Evolutionary conservation across 108 stramenopile species (phyloP).

Genomic region (Nitzschia inconspicua): DNA sequence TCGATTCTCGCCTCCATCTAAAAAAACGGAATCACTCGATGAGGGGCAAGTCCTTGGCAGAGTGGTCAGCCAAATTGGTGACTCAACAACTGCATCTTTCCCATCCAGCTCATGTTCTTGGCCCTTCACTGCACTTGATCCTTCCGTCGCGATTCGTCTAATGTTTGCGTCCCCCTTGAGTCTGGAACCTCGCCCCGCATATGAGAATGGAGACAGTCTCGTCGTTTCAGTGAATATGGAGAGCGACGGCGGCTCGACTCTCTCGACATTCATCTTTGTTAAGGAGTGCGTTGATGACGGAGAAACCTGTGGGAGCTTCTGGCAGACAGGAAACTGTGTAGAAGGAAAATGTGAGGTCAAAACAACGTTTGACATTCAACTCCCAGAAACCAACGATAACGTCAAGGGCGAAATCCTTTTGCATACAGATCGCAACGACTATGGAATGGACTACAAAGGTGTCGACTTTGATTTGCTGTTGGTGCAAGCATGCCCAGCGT

Average conservation of each 20-base stretch:
- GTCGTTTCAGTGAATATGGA: background rate
- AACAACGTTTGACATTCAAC: background rate
- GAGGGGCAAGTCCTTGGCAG: too few relatives aligned
- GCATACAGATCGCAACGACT: constrained; percentile 1
- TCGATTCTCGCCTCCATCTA: background rate
- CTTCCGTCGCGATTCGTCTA: background rate
- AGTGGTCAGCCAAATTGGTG: background rate
- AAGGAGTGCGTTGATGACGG: too few relatives aligned
- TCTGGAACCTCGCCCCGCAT: background rate
- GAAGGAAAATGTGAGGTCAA: background rate
- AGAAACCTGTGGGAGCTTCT: too few relatives aligned
- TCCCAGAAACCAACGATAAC: background rate
- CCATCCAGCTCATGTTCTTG: background rate
- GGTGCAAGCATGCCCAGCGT: background rate
- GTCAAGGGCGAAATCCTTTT: background rate
- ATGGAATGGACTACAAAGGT: background rate
- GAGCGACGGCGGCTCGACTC: background rate
- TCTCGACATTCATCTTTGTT: background rate
- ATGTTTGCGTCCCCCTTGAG: background rate
- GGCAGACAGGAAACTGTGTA: constrained; percentile 1
- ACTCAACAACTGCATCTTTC: background rate
- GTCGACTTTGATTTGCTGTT: constrained; percentile 2
- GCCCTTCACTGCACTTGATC: background rate
- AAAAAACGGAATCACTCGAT: too few relatives aligned
- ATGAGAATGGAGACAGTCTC: constrained; percentile 5